Evolutionary conservation across 306 rosid species (phyloP).

Genomic region (Spatholobus suberectus): DNA sequence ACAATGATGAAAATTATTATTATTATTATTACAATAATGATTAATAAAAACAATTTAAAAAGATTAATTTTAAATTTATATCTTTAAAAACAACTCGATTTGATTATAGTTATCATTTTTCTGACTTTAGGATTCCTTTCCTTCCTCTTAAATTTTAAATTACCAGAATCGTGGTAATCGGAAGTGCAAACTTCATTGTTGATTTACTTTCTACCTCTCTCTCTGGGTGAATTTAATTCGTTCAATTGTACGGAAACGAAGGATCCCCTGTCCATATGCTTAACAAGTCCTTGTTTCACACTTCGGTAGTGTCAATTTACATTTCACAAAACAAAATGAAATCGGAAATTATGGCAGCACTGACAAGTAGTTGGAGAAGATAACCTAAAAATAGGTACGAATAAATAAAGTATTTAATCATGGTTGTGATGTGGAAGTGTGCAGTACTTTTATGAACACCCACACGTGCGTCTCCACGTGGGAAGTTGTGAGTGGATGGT

Average conservation of each 20-base stretch:
- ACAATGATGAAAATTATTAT: too few species aligned
- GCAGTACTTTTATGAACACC: constrained; percentile 21
- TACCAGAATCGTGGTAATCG: too few species aligned
- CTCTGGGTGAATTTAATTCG: not conserved
- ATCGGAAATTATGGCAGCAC: constrained; percentile 41
- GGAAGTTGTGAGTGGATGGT: constrained; percentile 35
- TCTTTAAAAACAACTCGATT: too few species aligned
- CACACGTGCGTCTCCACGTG: constrained; percentile 59
- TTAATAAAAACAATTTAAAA: too few species aligned
- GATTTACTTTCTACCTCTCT: too few species aligned
- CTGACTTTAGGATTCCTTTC: too few species aligned
- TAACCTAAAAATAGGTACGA: constrained; percentile 39
- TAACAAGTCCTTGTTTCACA: too few species aligned
- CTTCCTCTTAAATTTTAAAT: too few species aligned
- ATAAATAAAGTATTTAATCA: not conserved
- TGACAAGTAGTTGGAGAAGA: constrained; percentile 53
- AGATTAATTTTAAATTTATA: too few species aligned
- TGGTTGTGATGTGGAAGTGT: not conserved
- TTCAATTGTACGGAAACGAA: not conserved
- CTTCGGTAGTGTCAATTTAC: not conserved
- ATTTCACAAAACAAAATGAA: not conserved
- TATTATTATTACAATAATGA: too few species aligned
- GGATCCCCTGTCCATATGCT: too few species aligned
- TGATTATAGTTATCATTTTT: too few species aligned
- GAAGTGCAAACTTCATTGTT: not conserved